phyloP scores from a whole-genome alignment of 1,284 basidiomycete species.

The Ceratobasidium sp. region DNA sequence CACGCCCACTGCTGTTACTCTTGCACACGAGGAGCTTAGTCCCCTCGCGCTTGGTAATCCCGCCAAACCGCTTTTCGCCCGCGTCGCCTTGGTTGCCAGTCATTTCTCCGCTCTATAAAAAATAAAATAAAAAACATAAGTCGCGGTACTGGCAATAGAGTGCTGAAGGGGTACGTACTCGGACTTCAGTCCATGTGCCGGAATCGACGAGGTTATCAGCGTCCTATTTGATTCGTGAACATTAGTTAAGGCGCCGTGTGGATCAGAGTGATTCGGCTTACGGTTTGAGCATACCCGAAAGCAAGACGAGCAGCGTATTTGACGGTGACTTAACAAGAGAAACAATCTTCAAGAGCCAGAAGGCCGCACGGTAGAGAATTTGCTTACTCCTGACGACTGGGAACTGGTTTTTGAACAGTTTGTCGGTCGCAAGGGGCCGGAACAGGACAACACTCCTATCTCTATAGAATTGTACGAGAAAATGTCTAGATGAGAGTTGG shows the following conservation, averaged over 20 bases:
- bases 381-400: too few relatives aligned
- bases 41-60: slow-evolving; percentile 1
- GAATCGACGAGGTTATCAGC: slow-evolving; percentile 27
- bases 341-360: too few relatives aligned
- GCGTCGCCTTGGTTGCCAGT: slow-evolving; percentile 9
- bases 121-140: too few relatives aligned
- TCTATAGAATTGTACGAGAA: too few relatives aligned
- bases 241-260: too few relatives aligned
- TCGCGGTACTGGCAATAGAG: neutral
- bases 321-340: neutral
- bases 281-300: slow-evolving; percentile 32
- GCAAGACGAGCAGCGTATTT: slow-evolving; percentile 23
- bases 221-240: neutral
- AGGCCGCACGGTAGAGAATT: too few relatives aligned
- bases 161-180: neutral
- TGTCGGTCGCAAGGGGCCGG: too few relatives aligned
- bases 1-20: slow-evolving; percentile 17
- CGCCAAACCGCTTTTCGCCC: slow-evolving; percentile 11
- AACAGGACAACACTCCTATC: too few relatives aligned
- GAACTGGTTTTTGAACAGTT: too few relatives aligned
- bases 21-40: slow-evolving; percentile 37
- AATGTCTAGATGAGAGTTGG: too few relatives aligned
- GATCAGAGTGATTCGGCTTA: neutral
- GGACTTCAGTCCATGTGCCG: slow-evolving; percentile 12
- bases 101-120: slow-evolving; percentile 17